Evolutionary conservation across 1,284 basidiomycete genomes (phyloP), one percentile per base, ranked within the genome.

Genomic region (Cryptococcus sp.): DNA sequence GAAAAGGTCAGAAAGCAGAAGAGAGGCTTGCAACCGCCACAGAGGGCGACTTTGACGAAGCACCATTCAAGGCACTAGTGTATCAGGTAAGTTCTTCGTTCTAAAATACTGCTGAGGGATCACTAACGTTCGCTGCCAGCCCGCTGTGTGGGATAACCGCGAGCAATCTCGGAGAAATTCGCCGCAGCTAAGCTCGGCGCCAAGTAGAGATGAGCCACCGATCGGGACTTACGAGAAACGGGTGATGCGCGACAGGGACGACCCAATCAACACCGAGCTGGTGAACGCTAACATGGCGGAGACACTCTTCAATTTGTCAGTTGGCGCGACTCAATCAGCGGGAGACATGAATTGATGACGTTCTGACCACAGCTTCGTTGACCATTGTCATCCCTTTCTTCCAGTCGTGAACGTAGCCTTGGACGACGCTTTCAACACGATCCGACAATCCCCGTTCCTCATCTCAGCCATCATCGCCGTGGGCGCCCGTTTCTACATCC

Each of bases 381-480:
- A 66, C n/a, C 66, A 71, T 46, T 71, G 69, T 41, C 69, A 71
- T 45, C 62, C 66, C 4, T 71, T 71, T 58, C 47, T 71, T 19
- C 66, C 69, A 16, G 63, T 69, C 13, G 63, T 69, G 27, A 62
- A 69, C 47, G 55, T 71, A 23, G 53, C 68, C 11, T 47, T 65
- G 8, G 64, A 67, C 30, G 63, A 66, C 50, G 61, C 66, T 8
- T 67, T 65, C 55, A 58, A 62, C 35, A 60, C 62, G 16, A 67
- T 69, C 45, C 53, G 61, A 17, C 58, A 69, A 46, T 68, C 69
- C 3, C 66, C 69, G 0, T 63, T 68, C 39, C 56, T 73, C n/a
- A 62, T 71, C 42, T 68, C 67, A 16, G 64, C 65, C 2, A 68
- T 73, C 13, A 23, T 70, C 27, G 69, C 69, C 38, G 62, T 72